A percentile compares a stretch with the other conserved stretches of the same genome.
Evolutionary conservation across 306 rosid genomes (phyloP).

Genomic region (peach (Prunus persica)): Prunus_persica_NCBIv2 NC_034014.1:24432001-24432500

Average conservation of each 20-base stretch:
- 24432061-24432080: no score
- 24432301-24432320: conserved; percentile 11
- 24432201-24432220: conserved; percentile 23
- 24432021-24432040: no score
- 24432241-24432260: neutral
- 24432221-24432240: neutral
- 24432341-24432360: conserved; percentile 22
- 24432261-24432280: conserved; percentile 3
- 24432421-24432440: conserved; percentile 26
- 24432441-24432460: conserved; percentile 31
- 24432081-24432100: no score
- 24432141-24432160: conserved; percentile 29
- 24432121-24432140: conserved; percentile 26
- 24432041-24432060: no score
- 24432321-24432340: conserved; percentile 39
- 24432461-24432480: conserved; percentile 24
- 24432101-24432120: conserved; percentile 26
- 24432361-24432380: neutral
- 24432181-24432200: conserved; percentile 29
- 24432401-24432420: conserved; percentile 7
- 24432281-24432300: neutral
- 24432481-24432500: conserved; percentile 28
- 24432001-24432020: no score
- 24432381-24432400: conserved; percentile 21
- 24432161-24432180: conserved; percentile 47